Evolutionary conservation across 176 grass and related monocot genomes (phyloP).

Genomic region (Tillandsia fasciculata): DNA sequence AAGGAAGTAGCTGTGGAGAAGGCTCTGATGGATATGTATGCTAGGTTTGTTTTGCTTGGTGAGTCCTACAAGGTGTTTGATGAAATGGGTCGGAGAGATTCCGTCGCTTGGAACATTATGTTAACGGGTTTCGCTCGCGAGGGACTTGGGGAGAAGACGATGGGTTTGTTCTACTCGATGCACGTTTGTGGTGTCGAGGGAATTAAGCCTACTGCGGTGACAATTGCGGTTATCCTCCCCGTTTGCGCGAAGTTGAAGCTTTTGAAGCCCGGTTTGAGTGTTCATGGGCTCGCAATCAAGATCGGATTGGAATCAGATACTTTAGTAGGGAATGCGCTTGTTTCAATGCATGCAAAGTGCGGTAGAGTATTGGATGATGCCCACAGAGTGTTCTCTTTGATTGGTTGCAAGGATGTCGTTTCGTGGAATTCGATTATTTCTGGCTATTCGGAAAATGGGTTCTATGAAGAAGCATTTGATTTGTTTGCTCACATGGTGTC

Average conservation of each 20-base stretch:
- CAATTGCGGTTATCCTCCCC: conserved; percentile 41
- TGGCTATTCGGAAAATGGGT: conserved; percentile 31
- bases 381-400: conserved; percentile 21
- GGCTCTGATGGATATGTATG: conserved; percentile 54
- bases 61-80: conserved; percentile 37
- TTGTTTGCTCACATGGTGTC: conserved; percentile 37
- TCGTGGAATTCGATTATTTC: conserved; percentile 63
- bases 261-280: conserved; percentile 18
- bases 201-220: conserved; percentile 37
- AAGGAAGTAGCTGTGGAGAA: conserved; percentile 32
- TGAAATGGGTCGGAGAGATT: conserved; percentile 36
- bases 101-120: conserved; percentile 58
- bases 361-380: conserved; percentile 29
- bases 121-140: conserved; percentile 34
- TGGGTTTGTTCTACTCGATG: conserved; percentile 34
- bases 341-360: conserved; percentile 62
- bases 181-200: conserved; percentile 1
- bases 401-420: conserved; percentile 43
- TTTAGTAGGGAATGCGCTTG: conserved; percentile 45
- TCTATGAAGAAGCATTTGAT: conserved; percentile 29
- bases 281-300: conserved; percentile 39
- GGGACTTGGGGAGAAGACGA: conserved; percentile 12
- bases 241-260: conserved; percentile 30
- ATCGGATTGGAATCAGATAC: conserved; percentile 40
- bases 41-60: conserved; percentile 21